phyloP scores from a whole-genome alignment of 441 rosid species.

The Hypseocharis bilobata region DNA sequence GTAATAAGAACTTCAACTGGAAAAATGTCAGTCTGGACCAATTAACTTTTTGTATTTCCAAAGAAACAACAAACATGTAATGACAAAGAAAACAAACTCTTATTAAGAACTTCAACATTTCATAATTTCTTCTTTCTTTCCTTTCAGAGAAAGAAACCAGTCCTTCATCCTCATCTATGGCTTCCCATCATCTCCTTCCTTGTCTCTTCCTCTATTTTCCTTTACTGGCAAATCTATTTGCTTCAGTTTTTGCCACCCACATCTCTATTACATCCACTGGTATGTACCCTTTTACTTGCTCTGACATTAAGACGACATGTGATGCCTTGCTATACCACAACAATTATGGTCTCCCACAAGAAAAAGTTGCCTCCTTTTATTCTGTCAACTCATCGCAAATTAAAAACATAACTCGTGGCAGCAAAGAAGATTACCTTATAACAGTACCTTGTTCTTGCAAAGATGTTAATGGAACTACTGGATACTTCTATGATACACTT shows the following conservation, averaged over 20 bases:
- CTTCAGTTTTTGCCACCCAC: slow-evolving; percentile 10
- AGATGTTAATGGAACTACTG: slow-evolving; percentile 24
- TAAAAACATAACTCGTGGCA: slow-evolving; percentile 17
- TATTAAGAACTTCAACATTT: slow-evolving; percentile 8
- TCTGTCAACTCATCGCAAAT: slow-evolving; percentile 28
- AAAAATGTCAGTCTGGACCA: slow-evolving; percentile 13
- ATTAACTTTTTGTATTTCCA: background rate
- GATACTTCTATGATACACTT: slow-evolving; percentile 35
- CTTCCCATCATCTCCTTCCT: slow-evolving; percentile 18
- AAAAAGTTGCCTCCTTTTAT: slow-evolving; percentile 33
- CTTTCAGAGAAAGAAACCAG: background rate
- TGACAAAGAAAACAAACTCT: slow-evolving; percentile 20
- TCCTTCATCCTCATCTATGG: slow-evolving; percentile 22
- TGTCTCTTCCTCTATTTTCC: slow-evolving; percentile 19
- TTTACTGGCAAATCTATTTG: slow-evolving; percentile 16
- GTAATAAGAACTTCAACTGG: slow-evolving; percentile 5
- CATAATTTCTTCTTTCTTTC: slow-evolving; percentile 3
- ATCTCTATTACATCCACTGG: background rate
- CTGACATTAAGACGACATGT: slow-evolving; percentile 20
- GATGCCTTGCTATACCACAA: slow-evolving; percentile 40
- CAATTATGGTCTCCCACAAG: slow-evolving; percentile 16
- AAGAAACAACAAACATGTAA: slow-evolving; percentile 20
- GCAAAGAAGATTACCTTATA: slow-evolving; percentile 34
- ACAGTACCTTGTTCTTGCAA: slow-evolving; percentile 43
- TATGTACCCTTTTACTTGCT: slow-evolving; percentile 32